These are phyloP conservation scores for Athelia psychrophila DNA, from an alignment of 1,284 basidiomycete genomes.

Conservation along the genomic window DNA sequence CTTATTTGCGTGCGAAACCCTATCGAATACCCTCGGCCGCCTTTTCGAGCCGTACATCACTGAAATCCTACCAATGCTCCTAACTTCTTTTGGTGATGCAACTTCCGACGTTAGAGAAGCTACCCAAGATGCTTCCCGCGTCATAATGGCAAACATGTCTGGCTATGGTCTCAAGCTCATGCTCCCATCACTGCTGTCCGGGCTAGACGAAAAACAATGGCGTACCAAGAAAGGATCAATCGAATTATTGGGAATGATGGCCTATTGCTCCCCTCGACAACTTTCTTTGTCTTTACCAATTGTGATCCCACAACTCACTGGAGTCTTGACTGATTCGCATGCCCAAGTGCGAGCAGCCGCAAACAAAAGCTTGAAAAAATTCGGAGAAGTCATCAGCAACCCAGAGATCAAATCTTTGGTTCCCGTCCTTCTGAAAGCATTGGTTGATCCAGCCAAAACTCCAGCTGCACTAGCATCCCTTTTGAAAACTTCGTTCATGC, in stretches of 20 bases:
- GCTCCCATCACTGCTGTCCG: conserved; percentile 86
- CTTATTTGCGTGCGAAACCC: conserved; percentile 93
- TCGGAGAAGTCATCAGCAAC: conserved; percentile 95
- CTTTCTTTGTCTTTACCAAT: conserved; percentile 94
- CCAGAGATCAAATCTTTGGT: conserved; percentile 94
- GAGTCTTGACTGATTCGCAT: conserved; percentile 96
- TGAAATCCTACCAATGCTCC: conserved; percentile 82
- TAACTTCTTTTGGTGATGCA: conserved; percentile 89
- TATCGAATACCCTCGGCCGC: conserved; percentile 83
- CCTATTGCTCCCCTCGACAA: conserved; percentile 96
- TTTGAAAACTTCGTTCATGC: conserved; percentile 94
- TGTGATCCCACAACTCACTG: conserved; percentile 93
- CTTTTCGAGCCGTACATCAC: conserved; percentile 96
- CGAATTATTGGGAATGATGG: conserved; percentile 98
- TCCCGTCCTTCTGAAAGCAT: conserved; percentile 90
- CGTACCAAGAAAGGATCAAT: conserved; percentile 97
- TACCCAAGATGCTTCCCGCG: conserved; percentile 88
- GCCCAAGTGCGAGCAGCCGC: conserved; percentile 93
- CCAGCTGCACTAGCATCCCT: conserved; percentile 80
- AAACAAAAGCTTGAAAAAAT: conserved; percentile 95
- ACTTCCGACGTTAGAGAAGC: conserved; percentile 92
- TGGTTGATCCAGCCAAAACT: conserved; percentile 96
- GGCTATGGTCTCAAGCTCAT: conserved; percentile 96
- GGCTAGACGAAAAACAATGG: conserved; percentile 99
- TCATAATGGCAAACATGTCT: conserved; percentile 95